Percentiles rank a stretch among this genome's conserved stretches.
These are phyloP conservation scores for Saturnispora kantuleensis DNA, from an alignment of 805 yeast genomes.

Conservation along the genomic window DNA sequence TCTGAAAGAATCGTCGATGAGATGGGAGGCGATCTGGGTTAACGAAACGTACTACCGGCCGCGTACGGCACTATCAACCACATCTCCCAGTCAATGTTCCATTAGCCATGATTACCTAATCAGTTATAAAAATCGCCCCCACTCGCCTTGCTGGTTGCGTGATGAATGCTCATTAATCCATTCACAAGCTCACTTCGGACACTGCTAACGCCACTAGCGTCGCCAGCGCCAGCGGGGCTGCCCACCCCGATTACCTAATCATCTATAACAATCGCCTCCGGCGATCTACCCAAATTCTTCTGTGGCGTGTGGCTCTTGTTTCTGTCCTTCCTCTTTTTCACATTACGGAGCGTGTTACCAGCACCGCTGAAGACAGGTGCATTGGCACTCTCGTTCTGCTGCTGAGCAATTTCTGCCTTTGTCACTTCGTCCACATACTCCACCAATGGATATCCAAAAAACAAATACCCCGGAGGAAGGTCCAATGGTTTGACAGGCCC, in stretches of 20 bases:
- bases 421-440: conserved; percentile 34
- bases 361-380: conserved; percentile 41
- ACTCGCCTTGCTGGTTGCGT: no score
- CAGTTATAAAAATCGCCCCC: conserved; percentile 73
- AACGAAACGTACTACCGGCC: no score
- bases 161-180: no score
- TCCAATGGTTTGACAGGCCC: conserved; percentile 64
- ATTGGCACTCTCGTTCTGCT: background rate
- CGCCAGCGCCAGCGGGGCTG: no score
- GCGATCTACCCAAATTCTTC: conserved; percentile 57
- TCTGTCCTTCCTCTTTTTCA: conserved; percentile 51
- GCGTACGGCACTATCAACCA: no score
- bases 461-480: conserved; percentile 77
- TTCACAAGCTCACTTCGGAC: background rate
- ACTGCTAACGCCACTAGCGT: no score
- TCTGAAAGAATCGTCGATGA: no score
- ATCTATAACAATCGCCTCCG: conserved; percentile 77
- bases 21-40: no score
- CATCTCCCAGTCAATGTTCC: no score
- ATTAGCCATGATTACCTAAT: conserved; percentile 6
- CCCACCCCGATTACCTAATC: conserved; percentile 16
- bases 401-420: conserved; percentile 21
- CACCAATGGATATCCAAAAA: conserved; percentile 83
- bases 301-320: conserved; percentile 41
- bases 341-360: conserved; percentile 61